Evolutionary conservation across 106 monocot species (phyloP).

Genomic region (Allium sativum): DNA sequence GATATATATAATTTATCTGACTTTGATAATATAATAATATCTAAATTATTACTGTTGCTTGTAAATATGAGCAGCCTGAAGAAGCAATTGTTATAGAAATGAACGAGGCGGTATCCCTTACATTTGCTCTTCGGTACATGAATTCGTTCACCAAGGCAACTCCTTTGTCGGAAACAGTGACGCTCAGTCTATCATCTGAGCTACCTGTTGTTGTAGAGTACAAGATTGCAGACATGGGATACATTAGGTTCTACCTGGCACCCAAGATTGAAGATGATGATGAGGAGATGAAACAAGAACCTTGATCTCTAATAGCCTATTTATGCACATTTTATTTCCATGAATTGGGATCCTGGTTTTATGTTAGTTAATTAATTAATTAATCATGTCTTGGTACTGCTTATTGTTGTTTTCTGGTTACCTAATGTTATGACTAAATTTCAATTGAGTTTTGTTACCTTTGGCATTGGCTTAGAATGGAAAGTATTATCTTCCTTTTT

Average conservation of each 20-base stretch:
- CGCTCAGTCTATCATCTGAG: constrained; percentile 50
- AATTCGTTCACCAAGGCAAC: constrained; percentile 60
- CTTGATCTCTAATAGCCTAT: background rate
- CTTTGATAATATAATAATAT: too few relatives aligned
- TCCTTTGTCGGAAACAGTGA: constrained; percentile 31
- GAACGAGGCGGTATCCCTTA: constrained; percentile 43
- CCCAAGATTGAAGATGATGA: constrained; percentile 59
- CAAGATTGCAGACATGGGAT: constrained; percentile 67
- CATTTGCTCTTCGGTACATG: constrained; percentile 51
- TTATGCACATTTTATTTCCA: too few relatives aligned
- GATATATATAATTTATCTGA: too few relatives aligned
- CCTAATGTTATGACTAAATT: too few relatives aligned
- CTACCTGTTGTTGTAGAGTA: constrained; percentile 56
- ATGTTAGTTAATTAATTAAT: too few relatives aligned
- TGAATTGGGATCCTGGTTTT: too few relatives aligned
- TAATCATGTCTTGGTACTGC: too few relatives aligned
- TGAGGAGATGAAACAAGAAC: constrained; percentile 10
- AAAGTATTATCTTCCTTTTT: too few relatives aligned
- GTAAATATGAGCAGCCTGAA: constrained; percentile 25
- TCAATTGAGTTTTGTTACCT: too few relatives aligned
- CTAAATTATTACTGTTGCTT: too few relatives aligned
- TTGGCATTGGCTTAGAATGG: too few relatives aligned
- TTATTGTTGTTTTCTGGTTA: too few relatives aligned
- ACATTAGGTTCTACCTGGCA: constrained; percentile 45
- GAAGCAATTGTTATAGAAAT: constrained; percentile 40